These are phyloP conservation scores for Plasmodium sp. DNA, from an alignment of 169 alveolate species.

Conservation along the genomic window DNA sequence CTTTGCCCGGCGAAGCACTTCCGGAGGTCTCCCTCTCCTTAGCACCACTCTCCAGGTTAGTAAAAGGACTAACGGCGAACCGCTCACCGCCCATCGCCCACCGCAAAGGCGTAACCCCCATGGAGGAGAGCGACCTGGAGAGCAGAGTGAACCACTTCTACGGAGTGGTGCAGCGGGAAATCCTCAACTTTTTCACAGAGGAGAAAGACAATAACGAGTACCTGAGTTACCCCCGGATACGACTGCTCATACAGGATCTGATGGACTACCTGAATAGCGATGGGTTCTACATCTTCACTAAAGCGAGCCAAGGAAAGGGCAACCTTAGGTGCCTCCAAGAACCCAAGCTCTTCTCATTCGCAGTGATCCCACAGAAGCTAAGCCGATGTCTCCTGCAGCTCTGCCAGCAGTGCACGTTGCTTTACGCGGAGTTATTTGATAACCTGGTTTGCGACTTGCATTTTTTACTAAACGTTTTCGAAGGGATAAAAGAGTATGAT, in stretches of 20 bases:
- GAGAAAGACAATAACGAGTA: conserved; percentile 39
- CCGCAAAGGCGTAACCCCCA: background rate
- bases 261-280: conserved; percentile 4
- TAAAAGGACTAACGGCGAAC: background rate
- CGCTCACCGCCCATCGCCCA: background rate
- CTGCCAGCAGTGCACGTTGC: conserved; percentile 32
- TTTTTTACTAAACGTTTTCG: conserved; percentile 12
- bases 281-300: conserved; percentile 20
- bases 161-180: conserved; percentile 13
- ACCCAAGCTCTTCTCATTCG: conserved; percentile 47
- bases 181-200: conserved; percentile 12
- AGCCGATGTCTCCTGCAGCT: background rate
- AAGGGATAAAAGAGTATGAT: conserved; percentile 12
- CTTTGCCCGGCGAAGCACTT: background rate
- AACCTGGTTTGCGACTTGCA: conserved; percentile 63
- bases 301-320: background rate
- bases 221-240: conserved; percentile 40
- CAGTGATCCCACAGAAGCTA: conserved; percentile 31
- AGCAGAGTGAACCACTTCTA: conserved; percentile 38
- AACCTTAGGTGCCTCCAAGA: background rate
- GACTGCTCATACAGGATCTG: conserved; percentile 11
- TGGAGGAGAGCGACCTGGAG: conserved; percentile 8
- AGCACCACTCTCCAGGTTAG: background rate
- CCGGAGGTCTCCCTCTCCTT: background rate
- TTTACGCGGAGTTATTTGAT: conserved; percentile 46